These are phyloP conservation scores for Aphanoascus verrucosus DNA, from an alignment of 2,329 filamentous ascomycete genomes.

Conservation along the genomic window DNA sequence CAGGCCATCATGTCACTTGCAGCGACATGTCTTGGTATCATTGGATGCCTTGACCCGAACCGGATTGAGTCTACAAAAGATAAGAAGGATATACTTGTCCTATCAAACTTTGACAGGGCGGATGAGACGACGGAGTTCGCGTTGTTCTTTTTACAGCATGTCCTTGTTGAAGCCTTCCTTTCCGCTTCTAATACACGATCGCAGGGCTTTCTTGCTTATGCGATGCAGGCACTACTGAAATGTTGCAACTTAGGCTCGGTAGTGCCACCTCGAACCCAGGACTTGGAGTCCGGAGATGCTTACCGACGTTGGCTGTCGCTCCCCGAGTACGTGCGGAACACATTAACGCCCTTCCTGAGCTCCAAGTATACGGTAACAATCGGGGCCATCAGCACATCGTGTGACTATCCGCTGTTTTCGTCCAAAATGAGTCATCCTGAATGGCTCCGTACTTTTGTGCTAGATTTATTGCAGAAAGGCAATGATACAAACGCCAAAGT, in stretches of 20 bases:
- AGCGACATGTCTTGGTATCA: conserved; percentile 71
- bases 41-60: conserved; percentile 88
- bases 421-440: conserved; percentile 57
- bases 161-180: conserved; percentile 82
- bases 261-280: conserved; percentile 40
- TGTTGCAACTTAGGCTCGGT: conserved; percentile 61
- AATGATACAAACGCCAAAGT: conserved; percentile 63
- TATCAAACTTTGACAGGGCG: conserved; percentile 71
- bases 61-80: conserved; percentile 69
- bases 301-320: conserved; percentile 68
- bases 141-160: conserved; percentile 71
- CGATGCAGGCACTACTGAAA: conserved; percentile 82
- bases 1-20: conserved; percentile 60
- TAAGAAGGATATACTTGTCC: conserved; percentile 70
- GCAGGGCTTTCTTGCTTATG: conserved; percentile 85
- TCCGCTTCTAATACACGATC: conserved; percentile 78
- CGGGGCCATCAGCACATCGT: conserved; percentile 43
- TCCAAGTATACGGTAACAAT: conserved; percentile 69
- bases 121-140: conserved; percentile 78
- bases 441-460: conserved; percentile 72
- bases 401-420: conserved; percentile 68
- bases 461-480: conserved; percentile 69
- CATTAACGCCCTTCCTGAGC: conserved; percentile 74
- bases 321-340: conserved; percentile 65
- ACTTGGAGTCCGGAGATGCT: conserved; percentile 48